Evolutionary conservation across 2,329 filamentous ascomycete genomes (phyloP).

Genomic region (Colletotrichum destructivum): DNA sequence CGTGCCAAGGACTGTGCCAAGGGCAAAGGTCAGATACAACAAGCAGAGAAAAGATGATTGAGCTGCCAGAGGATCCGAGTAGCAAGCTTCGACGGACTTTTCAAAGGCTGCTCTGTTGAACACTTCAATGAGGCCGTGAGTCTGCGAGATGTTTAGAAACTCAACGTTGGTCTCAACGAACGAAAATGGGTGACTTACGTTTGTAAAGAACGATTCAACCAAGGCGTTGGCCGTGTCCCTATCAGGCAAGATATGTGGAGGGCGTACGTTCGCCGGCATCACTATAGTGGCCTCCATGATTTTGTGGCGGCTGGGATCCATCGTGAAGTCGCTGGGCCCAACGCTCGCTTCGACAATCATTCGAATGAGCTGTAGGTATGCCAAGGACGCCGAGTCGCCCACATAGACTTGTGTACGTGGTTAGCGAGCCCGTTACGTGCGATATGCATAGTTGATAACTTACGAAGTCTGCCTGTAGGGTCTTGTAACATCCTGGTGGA

Average conservation of each 20-base stretch:
- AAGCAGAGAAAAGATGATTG: conserved; percentile 70
- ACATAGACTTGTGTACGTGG: conserved; percentile 64
- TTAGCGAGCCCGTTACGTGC: conserved; percentile 10
- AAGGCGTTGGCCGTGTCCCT: conserved; percentile 68
- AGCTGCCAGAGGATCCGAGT: conserved; percentile 65
- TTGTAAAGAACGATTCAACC: conserved; percentile 72
- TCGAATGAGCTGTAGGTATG: conserved; percentile 73
- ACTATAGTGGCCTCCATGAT: conserved; percentile 69
- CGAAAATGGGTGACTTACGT: conserved; percentile 57
- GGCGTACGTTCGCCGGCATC: conserved; percentile 60
- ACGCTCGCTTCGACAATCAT: conserved; percentile 70
- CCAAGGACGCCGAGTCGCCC: conserved; percentile 74
- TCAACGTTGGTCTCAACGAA: background rate
- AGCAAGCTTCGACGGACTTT: conserved; percentile 66
- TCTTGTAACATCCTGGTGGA: conserved; percentile 73
- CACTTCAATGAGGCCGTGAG: conserved; percentile 72
- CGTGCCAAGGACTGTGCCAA: conserved; percentile 72
- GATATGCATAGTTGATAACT: conserved; percentile 44
- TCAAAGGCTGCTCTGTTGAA: conserved; percentile 69
- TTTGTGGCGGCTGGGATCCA: conserved; percentile 69
- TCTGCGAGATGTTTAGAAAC: conserved; percentile 55
- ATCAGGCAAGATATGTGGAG: conserved; percentile 70
- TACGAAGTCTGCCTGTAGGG: conserved; percentile 69
- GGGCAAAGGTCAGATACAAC: conserved; percentile 74
- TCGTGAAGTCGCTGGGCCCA: conserved; percentile 71